phyloP scores from a whole-genome alignment of 495 filamentous ascomycete species.

The Filosporella fistucella region DNA sequence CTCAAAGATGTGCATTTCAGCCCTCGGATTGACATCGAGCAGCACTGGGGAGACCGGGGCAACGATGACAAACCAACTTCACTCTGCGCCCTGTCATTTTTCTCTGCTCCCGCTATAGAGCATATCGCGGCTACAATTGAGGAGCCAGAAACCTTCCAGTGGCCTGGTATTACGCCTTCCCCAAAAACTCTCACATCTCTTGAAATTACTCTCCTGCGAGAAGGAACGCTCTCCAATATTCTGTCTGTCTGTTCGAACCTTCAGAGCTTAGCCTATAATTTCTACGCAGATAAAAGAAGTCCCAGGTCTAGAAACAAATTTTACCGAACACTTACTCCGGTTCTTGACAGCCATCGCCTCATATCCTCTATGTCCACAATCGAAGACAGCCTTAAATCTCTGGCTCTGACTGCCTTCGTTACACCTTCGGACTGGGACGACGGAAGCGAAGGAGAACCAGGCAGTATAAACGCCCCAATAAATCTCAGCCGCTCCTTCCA shows the following conservation, averaged over 20 bases:
- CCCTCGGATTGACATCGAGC: background rate
- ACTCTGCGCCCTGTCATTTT: background rate
- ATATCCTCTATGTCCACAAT: background rate
- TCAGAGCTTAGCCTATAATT: background rate
- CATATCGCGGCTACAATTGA: background rate
- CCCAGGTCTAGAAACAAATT: no score
- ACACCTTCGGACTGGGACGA: background rate
- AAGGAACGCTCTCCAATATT: background rate
- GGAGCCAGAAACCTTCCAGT: background rate
- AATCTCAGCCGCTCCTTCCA: background rate
- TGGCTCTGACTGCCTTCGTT: background rate
- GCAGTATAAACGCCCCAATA: background rate
- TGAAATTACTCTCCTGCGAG: constrained; percentile 1
- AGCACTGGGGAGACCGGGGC: background rate
- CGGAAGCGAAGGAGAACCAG: background rate
- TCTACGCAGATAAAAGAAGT: background rate
- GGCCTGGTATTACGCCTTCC: background rate
- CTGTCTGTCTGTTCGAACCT: background rate
- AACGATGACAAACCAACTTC: background rate
- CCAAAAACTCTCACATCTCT: background rate
- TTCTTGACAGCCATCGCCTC: background rate
- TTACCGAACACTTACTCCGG: background rate
- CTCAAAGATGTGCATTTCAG: constrained; percentile 1
- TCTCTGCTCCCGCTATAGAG: background rate
- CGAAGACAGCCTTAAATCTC: background rate